Evolutionary conservation across 495 filamentous ascomycete genomes (phyloP).

Genomic region (Penicillium paradoxum): DNA sequence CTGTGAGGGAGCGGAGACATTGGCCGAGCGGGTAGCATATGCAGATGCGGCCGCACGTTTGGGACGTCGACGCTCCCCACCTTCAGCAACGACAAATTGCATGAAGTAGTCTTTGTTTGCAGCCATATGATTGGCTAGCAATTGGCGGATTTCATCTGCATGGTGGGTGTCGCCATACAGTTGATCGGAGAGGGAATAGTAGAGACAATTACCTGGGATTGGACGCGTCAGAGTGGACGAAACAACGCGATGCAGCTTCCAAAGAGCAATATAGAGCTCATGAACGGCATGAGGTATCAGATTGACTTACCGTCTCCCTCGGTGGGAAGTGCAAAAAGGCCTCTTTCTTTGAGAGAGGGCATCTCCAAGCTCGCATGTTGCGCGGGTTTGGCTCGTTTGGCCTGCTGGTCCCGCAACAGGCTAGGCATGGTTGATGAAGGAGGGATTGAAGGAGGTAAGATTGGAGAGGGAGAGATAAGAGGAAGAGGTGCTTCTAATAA

Average conservation of each 20-base stretch:
- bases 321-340: slow-evolving; percentile 41
- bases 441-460: neutral
- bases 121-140: slow-evolving; percentile 59
- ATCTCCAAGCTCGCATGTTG: slow-evolving; percentile 33
- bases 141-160: slow-evolving; percentile 54
- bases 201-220: slow-evolving; percentile 65
- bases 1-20: slow-evolving; percentile 40
- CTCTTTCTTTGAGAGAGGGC: slow-evolving; percentile 34
- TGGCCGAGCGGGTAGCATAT: slow-evolving; percentile 35
- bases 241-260: neutral
- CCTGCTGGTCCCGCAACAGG: slow-evolving; percentile 17
- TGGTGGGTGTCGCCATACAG: slow-evolving; percentile 59
- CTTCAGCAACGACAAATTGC: slow-evolving; percentile 58
- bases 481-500: slow-evolving; percentile 5
- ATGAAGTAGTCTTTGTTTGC: slow-evolving; percentile 59
- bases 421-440: neutral
- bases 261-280: neutral
- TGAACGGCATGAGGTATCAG: neutral
- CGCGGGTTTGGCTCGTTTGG: slow-evolving; percentile 12
- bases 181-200: slow-evolving; percentile 74
- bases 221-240: slow-evolving; percentile 18
- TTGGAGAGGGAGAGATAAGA: neutral
- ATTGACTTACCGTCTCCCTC: slow-evolving; percentile 41
- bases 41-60: slow-evolving; percentile 51
- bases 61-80: slow-evolving; percentile 58